Conservation (phyloP, 2,329 filamentous ascomycete species). For the Colletotrichum camelliae region DNA sequence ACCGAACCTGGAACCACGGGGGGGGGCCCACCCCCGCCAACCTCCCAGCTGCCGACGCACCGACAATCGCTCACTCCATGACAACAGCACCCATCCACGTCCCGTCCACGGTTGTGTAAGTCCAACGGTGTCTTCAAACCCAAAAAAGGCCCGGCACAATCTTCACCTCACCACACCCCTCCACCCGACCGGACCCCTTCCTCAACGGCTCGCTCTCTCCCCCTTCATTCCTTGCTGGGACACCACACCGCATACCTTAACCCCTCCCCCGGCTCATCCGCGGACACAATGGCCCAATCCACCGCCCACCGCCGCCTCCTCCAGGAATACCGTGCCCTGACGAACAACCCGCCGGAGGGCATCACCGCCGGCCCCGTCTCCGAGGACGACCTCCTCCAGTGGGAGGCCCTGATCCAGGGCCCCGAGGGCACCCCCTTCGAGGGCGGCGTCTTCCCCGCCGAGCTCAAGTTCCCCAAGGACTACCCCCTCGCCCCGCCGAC, state of each 20-base stretch:
- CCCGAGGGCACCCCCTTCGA: slow-evolving; percentile 96
- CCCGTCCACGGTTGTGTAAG: not conserved
- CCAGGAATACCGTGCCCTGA: slow-evolving; percentile 93
- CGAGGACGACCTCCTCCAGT: slow-evolving; percentile 94
- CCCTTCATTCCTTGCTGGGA: not conserved
- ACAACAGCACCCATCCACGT: not conserved
- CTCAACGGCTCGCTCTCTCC: not conserved
- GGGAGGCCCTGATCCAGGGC: slow-evolving; percentile 96
- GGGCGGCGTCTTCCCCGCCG: slow-evolving; percentile 92
- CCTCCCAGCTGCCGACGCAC: not conserved
- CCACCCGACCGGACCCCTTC: not conserved
- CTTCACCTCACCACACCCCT: not conserved
- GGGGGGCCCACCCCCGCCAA: not conserved
- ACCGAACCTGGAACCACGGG: not conserved
- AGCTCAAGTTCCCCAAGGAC: slow-evolving; percentile 93
- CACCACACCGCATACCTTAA: not conserved
- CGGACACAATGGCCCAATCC: slow-evolving; percentile 56
- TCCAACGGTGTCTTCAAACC: slow-evolving; percentile 6
- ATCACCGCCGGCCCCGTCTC: slow-evolving; percentile 93
- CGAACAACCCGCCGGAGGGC: slow-evolving; percentile 94
- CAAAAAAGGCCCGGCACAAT: not conserved
- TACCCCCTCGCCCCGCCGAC: slow-evolving; percentile 96
- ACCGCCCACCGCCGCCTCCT: slow-evolving; percentile 82
- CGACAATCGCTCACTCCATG: not conserved
- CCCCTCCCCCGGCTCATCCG: not conserved